Conservation (phyloP, 2,329 filamentous ascomycete genomes). For the Pseudogymnoascus sp. region DNA sequence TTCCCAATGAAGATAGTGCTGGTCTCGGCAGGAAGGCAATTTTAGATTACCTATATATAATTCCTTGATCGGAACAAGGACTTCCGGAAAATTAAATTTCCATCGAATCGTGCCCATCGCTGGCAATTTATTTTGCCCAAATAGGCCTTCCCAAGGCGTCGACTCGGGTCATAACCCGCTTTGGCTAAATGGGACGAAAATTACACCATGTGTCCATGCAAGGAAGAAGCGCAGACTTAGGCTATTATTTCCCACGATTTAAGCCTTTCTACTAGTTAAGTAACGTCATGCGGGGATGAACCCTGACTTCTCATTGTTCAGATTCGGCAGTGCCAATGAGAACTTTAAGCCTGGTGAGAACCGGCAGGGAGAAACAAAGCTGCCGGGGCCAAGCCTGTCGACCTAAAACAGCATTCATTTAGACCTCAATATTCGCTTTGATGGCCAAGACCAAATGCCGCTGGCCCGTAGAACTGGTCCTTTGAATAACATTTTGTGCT, state of each 20-base stretch:
- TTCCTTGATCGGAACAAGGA: not conserved
- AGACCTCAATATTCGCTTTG: not conserved
- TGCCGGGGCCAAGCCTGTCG: not conserved
- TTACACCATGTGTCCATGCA: not conserved
- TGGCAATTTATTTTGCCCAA: not conserved
- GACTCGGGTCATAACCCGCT: not conserved
- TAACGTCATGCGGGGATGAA: not conserved
- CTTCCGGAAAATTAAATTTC: not conserved
- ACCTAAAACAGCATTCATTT: not conserved
- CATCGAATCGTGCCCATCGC: not conserved
- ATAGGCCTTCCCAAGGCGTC: not conserved
- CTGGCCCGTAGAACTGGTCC: not conserved
- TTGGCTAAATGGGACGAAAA: not conserved
- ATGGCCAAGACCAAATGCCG: not conserved
- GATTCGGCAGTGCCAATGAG: not conserved
- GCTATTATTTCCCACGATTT: not conserved
- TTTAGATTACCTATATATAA: not conserved
- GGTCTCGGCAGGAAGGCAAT: not conserved
- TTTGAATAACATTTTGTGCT: not conserved
- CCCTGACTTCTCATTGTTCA: not conserved
- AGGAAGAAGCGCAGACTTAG: not conserved
- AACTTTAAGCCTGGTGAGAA: not conserved
- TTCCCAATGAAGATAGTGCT: not conserved
- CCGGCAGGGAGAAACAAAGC: not conserved
- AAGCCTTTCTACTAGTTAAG: not conserved